Percentiles rank a stretch among this genome's conserved stretches.
These are phyloP conservation scores for Saccharomycopsis sp. DNA, from an alignment of 805 yeast species.

Conservation along the genomic window DNA sequence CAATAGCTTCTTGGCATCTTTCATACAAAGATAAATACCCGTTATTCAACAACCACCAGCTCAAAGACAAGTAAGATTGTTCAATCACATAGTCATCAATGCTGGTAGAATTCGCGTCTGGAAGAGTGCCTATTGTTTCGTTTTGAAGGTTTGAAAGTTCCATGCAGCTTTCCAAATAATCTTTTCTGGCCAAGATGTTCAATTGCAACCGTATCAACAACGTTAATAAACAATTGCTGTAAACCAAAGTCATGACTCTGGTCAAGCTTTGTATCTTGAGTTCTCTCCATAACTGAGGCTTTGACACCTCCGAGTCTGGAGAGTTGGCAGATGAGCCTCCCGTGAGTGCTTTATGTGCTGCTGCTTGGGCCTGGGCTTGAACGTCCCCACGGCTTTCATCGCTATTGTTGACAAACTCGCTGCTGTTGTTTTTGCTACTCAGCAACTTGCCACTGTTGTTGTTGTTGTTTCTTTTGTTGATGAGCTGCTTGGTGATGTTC, in stretches of 20 bases:
- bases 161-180: slow-evolving; percentile 73
- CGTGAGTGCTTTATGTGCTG: no score
- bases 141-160: slow-evolving; percentile 47
- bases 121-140: slow-evolving; percentile 25
- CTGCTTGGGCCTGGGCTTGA: background rate
- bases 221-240: slow-evolving; percentile 60
- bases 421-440: background rate
- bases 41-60: slow-evolving; percentile 89
- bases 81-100: slow-evolving; percentile 49
- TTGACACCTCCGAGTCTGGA: background rate
- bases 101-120: slow-evolving; percentile 17
- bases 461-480: slow-evolving; percentile 31
- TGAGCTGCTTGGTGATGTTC: slow-evolving; percentile 57
- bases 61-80: slow-evolving; percentile 74
- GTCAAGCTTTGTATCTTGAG: slow-evolving; percentile 68
- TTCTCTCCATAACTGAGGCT: slow-evolving; percentile 52
- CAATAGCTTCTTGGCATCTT: slow-evolving; percentile 48
- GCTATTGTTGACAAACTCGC: no score
- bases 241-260: slow-evolving; percentile 61
- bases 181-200: slow-evolving; percentile 79
- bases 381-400: no score
- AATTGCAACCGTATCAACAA: slow-evolving; percentile 77
- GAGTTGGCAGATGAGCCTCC: no score
- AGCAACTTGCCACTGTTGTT: no score
- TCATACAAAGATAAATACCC: slow-evolving; percentile 63